Conservation (phyloP, 1,284 basidiomycete species). For the Phlebopus sp. region DNA sequence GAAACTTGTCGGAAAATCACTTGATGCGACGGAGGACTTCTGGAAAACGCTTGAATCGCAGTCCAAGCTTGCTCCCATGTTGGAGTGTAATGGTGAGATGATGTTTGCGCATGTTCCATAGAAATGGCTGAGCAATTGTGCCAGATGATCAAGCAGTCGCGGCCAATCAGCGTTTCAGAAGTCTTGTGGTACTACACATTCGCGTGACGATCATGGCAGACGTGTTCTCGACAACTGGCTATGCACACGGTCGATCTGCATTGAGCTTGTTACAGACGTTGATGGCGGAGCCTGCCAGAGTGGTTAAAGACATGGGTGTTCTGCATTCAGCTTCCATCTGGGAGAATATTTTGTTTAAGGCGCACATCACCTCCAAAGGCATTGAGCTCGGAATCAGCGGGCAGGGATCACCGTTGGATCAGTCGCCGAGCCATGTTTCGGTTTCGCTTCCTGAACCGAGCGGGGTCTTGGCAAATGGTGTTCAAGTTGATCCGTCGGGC, state of each 20-base stretch:
- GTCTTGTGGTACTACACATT: conserved; percentile 76
- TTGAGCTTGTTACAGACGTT: conserved; percentile 76
- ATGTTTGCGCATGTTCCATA: not conserved
- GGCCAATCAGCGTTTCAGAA: conserved; percentile 72
- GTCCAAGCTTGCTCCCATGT: conserved; percentile 60
- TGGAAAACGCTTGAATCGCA: conserved; percentile 57
- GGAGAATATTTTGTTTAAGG: conserved; percentile 83
- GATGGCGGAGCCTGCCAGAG: conserved; percentile 62
- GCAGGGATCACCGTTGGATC: conserved; percentile 42
- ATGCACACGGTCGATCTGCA: conserved; percentile 78
- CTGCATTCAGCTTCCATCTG: conserved; percentile 84
- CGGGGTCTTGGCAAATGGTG: conserved; percentile 40
- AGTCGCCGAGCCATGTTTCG: conserved; percentile 41
- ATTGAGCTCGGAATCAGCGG: conserved; percentile 42
- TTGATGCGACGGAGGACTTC: conserved; percentile 69
- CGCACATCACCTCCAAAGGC: conserved; percentile 51
- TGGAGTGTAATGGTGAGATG: conserved; percentile 51
- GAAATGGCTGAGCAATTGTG: conserved; percentile 4
- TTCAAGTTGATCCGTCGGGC: conserved; percentile 29
- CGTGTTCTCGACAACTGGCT: conserved; percentile 83
- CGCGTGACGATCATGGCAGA: conserved; percentile 85
- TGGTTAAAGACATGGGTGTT: conserved; percentile 74
- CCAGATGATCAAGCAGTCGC: conserved; percentile 46
- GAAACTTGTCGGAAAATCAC: conserved; percentile 66
- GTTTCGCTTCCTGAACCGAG: conserved; percentile 40